Conservation (phyloP, 2,329 filamentous ascomycete genomes). For the Chaetoscypha palmicola region DNA sequence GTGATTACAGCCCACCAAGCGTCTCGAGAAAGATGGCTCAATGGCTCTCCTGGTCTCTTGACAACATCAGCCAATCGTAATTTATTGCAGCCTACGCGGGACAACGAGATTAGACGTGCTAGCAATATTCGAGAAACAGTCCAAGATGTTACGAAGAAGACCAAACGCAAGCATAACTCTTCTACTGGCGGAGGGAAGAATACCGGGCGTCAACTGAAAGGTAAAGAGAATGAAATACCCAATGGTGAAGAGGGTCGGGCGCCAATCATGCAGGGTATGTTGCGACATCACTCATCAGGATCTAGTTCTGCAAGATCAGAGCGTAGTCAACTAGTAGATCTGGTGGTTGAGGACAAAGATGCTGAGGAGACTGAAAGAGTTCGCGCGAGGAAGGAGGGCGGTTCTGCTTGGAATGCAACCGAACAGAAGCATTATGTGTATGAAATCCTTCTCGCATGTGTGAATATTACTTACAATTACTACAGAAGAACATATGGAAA, state of each 20-base stretch:
- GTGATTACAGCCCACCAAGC: constrained; percentile 82
- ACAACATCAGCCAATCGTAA: constrained; percentile 49
- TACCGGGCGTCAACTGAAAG: constrained; percentile 27
- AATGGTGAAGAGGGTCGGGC: constrained; percentile 28
- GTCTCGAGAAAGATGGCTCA: constrained; percentile 59
- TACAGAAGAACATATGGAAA: constrained; percentile 41
- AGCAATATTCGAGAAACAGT: constrained; percentile 34
- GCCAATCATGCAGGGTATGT: constrained; percentile 31
- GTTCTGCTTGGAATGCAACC: constrained; percentile 51
- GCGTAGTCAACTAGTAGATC: constrained; percentile 57
- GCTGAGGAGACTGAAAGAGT: constrained; percentile 56
- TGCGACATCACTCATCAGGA: constrained; percentile 42
- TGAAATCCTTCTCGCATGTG: constrained; percentile 17
- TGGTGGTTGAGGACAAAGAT: constrained; percentile 57
- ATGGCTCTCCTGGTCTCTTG: constrained; percentile 42
- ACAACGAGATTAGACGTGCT: constrained; percentile 30
- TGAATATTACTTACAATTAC: constrained; percentile 4
- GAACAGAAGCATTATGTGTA: constrained; percentile 49
- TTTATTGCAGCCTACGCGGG: constrained; percentile 44
- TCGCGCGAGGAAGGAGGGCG: constrained; percentile 55
- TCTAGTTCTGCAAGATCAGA: constrained; percentile 45
- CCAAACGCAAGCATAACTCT: constrained; percentile 26
- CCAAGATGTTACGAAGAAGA: constrained; percentile 30
- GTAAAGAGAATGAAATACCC: constrained; percentile 21
- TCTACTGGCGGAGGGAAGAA: constrained; percentile 15